Conservation (phyloP, 305 asterid species). For the Fraxinus sp. region DNA sequence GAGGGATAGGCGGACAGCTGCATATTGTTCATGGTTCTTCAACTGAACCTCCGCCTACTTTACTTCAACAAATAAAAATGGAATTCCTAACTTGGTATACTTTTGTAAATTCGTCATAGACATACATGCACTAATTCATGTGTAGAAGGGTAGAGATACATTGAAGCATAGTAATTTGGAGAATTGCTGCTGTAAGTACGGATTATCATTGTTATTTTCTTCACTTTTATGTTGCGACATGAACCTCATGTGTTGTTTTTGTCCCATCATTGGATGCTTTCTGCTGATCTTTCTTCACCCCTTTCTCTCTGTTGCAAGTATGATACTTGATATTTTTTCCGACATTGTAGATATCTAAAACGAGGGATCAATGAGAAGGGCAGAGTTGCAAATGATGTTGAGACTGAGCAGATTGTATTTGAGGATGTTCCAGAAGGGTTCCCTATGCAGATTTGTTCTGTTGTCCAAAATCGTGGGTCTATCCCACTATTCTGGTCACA, state of each 20-base stretch:
- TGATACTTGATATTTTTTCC: constrained; percentile 8
- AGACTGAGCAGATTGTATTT: constrained; percentile 81
- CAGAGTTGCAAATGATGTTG: constrained; percentile 96
- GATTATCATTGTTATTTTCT: not conserved
- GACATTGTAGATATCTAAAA: constrained; percentile 70
- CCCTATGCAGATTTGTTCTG: constrained; percentile 77
- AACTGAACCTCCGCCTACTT: not conserved
- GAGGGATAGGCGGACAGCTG: not conserved
- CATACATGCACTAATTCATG: not conserved
- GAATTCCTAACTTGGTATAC: not conserved
- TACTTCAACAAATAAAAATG: not conserved
- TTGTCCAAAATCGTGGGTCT: constrained; percentile 96
- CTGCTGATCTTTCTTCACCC: not conserved
- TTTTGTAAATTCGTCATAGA: constrained; percentile 8
- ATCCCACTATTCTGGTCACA: constrained; percentile 98
- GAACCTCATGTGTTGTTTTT: not conserved
- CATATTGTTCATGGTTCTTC: not conserved
- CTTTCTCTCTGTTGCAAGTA: not conserved
- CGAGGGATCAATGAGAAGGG: constrained; percentile 93
- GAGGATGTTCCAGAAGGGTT: constrained; percentile 73
- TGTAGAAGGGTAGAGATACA: not conserved
- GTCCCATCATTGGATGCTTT: not conserved
- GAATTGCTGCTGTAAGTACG: not conserved
- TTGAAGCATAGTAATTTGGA: constrained; percentile 9
- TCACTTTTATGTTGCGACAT: not conserved